Base-by-base conservation (phyloP, 2,329 filamentous ascomycete genomes). In the Elsinoe ampelina region DNA sequence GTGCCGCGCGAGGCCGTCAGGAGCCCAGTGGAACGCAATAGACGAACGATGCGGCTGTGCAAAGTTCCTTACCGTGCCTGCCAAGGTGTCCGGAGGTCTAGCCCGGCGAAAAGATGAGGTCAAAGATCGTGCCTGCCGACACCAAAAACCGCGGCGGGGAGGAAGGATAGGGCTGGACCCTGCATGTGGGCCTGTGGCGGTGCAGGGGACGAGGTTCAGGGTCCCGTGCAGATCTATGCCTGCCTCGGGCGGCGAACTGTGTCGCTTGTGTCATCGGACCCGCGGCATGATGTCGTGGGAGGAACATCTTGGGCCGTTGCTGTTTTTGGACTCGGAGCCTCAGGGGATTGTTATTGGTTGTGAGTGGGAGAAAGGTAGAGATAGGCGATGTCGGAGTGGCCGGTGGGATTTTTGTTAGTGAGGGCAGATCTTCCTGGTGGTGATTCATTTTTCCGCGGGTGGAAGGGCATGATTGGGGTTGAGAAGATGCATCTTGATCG, bases 221-320 rank as follows among this genome's bases (percentile, higher is more conserved):
- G 45, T 50, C 45, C 30, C 12, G 22, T 50, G 45, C 19, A 34
- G 45, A 50, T 50, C 45, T 50, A 34, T 50, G 35, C 45, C 45
- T 11, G 15, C 26, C 26, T 34, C 12, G 17, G 32, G 32, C 45
- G 45, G 45, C 26, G 45, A 50, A 50, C 26, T 50, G 45, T n/a
- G 22, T 50, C 45, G 45, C 45, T 50, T 50, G 45, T 36, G 48
- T 39, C 32, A 52, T 52, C 11, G 26, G 11, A n/a, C 13, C n/a
- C 12, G 11, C 11, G 17, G 26, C 48, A 52, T 52, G 48, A 52
- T 34, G 38, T 50, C 45, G 45, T 34, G 32, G 22, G 26, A 34
- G 26, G 26, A 50, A 34, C 30, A 50, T 50, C 45, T 20, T 26
- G 20, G 15, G 48, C 48, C 48, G 32, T 17, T 52, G 48, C 48